Evolutionary conservation across 768 basidiomycete species (phyloP), one percentile per base, ranked within the genome.

Genomic region (Collybia mongolica): DNA sequence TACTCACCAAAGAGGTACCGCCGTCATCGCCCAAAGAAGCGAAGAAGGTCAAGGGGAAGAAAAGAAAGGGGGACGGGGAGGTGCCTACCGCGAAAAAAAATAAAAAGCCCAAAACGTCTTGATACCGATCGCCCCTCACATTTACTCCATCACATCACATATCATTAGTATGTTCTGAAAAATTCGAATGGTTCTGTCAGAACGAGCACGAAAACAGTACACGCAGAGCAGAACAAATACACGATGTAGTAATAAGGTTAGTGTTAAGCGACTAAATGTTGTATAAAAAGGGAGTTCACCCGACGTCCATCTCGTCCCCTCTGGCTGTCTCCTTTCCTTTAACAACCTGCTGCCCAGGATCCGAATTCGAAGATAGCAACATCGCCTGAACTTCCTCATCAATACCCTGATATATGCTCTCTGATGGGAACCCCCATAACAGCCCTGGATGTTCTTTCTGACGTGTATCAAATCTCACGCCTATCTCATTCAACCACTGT

Each of bases 401-500:
- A 44, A 92, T 67, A 18, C 86, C 93, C 45, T 79, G 76, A 65
- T 81, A 98, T 9, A 95, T 69, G 63, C 88, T 93, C 69, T 69
- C 74, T 66, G 73, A 67, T 2, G 93, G 92, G 15, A 94, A 72
- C n/a, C 88, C 90, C 71, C 79, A 89, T 60, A 89, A 83, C 56
- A 84, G 71, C 42, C 92, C 88, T 0, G 86, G 84, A 40, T 64
- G 68, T 49, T 76, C 75, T 59, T 65, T 65, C 70, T 89, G 84
- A 77, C 87, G 86, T 68, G 80, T 73, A 24, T 88, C 84, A 59
- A 98, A 93, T 51, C 88, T 76, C 5, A 70, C 69, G 7, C 90
- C 92, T 5, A 98, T 81, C 32, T 68, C 74, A 44, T 88, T 81
- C 18, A 93, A 86, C 85, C 93, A 94, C 56, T 85, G 74, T 57